phyloP scores from a whole-genome alignment of 2,329 filamentous ascomycete genomes.

The Cucurbitaria berberidis region DNA sequence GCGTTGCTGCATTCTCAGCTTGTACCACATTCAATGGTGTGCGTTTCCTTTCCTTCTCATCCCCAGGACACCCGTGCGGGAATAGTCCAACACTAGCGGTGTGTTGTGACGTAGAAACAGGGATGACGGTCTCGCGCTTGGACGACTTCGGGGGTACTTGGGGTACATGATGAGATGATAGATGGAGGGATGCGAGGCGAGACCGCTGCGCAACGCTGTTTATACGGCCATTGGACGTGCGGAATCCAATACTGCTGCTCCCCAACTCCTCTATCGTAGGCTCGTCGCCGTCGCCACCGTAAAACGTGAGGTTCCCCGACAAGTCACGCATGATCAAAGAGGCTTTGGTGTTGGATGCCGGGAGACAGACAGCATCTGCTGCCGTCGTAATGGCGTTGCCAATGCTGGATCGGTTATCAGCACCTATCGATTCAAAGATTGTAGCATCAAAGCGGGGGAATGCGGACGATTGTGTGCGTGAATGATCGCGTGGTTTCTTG shows the following conservation, averaged over 20 bases:
- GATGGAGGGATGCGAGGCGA: constrained; percentile 10
- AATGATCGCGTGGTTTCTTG: constrained; percentile 25
- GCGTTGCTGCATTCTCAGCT: constrained; percentile 17
- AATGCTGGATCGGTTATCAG: constrained; percentile 5
- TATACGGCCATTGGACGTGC: constrained; percentile 15
- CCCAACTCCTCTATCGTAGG: constrained; percentile 25
- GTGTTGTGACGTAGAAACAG: constrained; percentile 1
- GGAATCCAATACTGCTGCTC: constrained; percentile 23
- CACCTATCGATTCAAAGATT: constrained; percentile 7
- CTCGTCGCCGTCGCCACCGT: constrained; percentile 26
- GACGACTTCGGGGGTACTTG: constrained; percentile 1
- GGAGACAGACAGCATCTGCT: constrained; percentile 1
- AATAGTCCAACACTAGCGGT: constrained; percentile 18
- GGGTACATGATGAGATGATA: neutral
- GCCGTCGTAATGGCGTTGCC: constrained; percentile 8
- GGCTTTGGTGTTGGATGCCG: constrained; percentile 5
- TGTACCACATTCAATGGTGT: constrained; percentile 21
- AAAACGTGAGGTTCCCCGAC: constrained; percentile 27
- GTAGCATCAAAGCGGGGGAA: constrained; percentile 36
- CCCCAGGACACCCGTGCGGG: constrained; percentile 15
- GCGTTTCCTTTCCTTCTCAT: constrained; percentile 14
- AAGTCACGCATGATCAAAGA: constrained; percentile 20
- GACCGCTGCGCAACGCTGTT: constrained; percentile 7
- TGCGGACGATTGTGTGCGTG: constrained; percentile 37
- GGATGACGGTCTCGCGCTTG: constrained; percentile 6